Evolutionary conservation across 2,329 filamentous ascomycete genomes (phyloP).

Genomic region (Dendrostoma leiphaemia): DNA sequence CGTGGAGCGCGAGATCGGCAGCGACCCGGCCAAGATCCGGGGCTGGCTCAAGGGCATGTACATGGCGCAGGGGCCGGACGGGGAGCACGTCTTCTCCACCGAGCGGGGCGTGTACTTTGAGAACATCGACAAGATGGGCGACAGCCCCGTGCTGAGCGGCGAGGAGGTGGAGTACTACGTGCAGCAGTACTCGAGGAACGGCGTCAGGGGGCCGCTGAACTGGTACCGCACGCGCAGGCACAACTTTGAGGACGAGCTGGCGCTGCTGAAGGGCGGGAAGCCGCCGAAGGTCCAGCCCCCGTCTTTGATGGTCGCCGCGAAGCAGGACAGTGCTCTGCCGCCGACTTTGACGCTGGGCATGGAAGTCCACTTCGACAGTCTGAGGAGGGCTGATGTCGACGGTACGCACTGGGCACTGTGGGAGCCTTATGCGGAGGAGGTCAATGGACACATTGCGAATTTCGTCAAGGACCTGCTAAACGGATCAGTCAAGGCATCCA

Average conservation of each 20-base stretch:
- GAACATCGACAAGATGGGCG: constrained; percentile 55
- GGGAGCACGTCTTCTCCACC: constrained; percentile 57
- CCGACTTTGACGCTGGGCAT: constrained; percentile 70
- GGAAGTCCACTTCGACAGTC: constrained; percentile 62
- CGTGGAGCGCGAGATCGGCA: constrained; percentile 57
- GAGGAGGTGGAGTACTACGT: constrained; percentile 79
- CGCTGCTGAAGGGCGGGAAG: constrained; percentile 55
- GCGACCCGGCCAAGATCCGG: constrained; percentile 57
- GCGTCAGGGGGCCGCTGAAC: constrained; percentile 76
- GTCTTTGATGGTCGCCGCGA: constrained; percentile 72
- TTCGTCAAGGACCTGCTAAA: constrained; percentile 61
- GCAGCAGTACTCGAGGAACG: constrained; percentile 66
- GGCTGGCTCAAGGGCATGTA: constrained; percentile 71
- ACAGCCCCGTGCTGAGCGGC: constrained; percentile 57
- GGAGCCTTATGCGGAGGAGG: constrained; percentile 57
- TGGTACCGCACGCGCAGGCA: constrained; percentile 78
- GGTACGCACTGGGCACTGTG: constrained; percentile 81
- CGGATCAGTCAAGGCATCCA: constrained; percentile 31
- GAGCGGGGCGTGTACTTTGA: constrained; percentile 63
- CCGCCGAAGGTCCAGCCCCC: constrained; percentile 55
- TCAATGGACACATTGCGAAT: constrained; percentile 65
- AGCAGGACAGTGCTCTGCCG: constrained; percentile 69
- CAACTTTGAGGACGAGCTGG: constrained; percentile 74
- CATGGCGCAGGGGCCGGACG: constrained; percentile 59
- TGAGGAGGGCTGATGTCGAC: constrained; percentile 65